phyloP scores from a whole-genome alignment of 169 alveolate species.

The Cryptosporidium viatorum region DNA sequence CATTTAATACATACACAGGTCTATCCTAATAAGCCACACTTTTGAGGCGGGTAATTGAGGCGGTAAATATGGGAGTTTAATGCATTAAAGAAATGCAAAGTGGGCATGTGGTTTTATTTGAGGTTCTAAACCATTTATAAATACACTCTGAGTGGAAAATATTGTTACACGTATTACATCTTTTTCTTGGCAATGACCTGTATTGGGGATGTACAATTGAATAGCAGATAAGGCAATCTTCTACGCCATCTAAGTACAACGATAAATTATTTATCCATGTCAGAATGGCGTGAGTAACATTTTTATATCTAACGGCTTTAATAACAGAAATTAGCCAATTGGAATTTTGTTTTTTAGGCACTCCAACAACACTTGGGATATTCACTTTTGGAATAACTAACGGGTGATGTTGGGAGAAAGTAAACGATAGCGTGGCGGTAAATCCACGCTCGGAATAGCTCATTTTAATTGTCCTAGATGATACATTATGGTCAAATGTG shows the following conservation, averaged over 20 bases:
- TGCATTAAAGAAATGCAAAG: conserved; percentile 77
- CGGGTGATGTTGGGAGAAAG: conserved; percentile 61
- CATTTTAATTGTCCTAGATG: conserved; percentile 55
- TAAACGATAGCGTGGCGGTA: conserved; percentile 27
- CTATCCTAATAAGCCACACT: conserved; percentile 1
- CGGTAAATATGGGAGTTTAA: background rate
- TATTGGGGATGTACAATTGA: conserved; percentile 79
- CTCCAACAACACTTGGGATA: conserved; percentile 42
- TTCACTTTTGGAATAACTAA: conserved; percentile 47
- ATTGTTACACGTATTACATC: conserved; percentile 77
- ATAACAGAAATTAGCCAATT: conserved; percentile 64
- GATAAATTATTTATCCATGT: conserved; percentile 72
- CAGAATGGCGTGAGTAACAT: conserved; percentile 34
- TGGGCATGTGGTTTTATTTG: conserved; percentile 85
- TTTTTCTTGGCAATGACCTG: conserved; percentile 75
- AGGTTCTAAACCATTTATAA: conserved; percentile 83
- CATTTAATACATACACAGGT: background rate
- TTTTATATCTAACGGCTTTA: conserved; percentile 47
- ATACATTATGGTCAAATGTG: conserved; percentile 8
- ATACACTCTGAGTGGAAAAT: conserved; percentile 82
- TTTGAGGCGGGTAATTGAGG: background rate
- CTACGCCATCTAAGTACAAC: conserved; percentile 64
- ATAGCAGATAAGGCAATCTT: conserved; percentile 79
- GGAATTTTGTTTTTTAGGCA: conserved; percentile 56
- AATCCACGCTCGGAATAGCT: conserved; percentile 45